Evolutionary conservation across 2,329 filamentous ascomycete genomes (phyloP).

Genomic region (Orbilia ellipsospora): DNA sequence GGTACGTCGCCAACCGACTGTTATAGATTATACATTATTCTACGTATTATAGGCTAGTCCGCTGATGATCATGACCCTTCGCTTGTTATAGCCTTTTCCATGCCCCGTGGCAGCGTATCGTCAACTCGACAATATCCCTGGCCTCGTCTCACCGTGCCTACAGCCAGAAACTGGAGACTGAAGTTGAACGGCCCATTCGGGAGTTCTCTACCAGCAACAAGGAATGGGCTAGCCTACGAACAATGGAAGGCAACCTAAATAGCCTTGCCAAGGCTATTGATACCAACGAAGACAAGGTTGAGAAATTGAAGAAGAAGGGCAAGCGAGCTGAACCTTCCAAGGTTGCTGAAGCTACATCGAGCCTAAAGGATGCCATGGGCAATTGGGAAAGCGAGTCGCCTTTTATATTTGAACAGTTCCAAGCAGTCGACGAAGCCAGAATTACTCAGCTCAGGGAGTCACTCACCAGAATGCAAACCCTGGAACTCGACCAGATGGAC

Average conservation of each 20-base stretch:
- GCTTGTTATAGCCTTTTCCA: constrained; percentile 78
- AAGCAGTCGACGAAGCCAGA: constrained; percentile 87
- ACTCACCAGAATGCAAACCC: constrained; percentile 90
- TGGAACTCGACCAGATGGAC: constrained; percentile 88
- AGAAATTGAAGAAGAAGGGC: constrained; percentile 83
- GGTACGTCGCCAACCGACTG: constrained; percentile 69
- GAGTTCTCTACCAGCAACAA: constrained; percentile 76
- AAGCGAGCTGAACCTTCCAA: constrained; percentile 80
- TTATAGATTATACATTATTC: not conserved
- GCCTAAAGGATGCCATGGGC: constrained; percentile 79
- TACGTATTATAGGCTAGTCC: constrained; percentile 16
- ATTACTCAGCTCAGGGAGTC: constrained; percentile 90
- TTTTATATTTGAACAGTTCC: constrained; percentile 91
- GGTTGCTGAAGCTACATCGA: constrained; percentile 77
- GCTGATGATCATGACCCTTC: constrained; percentile 8
- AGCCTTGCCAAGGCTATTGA: constrained; percentile 86
- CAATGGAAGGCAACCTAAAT: constrained; percentile 82
- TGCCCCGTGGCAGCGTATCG: constrained; percentile 86
- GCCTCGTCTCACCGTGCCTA: constrained; percentile 86
- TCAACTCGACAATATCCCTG: constrained; percentile 80
- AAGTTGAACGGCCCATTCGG: constrained; percentile 86
- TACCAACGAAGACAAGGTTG: constrained; percentile 82
- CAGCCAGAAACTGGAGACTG: constrained; percentile 82
- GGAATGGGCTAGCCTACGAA: constrained; percentile 83
- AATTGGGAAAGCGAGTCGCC: constrained; percentile 96